Base-by-base conservation (phyloP, 2,329 filamentous ascomycete species). In the Waltergamsia citrina region DNA sequence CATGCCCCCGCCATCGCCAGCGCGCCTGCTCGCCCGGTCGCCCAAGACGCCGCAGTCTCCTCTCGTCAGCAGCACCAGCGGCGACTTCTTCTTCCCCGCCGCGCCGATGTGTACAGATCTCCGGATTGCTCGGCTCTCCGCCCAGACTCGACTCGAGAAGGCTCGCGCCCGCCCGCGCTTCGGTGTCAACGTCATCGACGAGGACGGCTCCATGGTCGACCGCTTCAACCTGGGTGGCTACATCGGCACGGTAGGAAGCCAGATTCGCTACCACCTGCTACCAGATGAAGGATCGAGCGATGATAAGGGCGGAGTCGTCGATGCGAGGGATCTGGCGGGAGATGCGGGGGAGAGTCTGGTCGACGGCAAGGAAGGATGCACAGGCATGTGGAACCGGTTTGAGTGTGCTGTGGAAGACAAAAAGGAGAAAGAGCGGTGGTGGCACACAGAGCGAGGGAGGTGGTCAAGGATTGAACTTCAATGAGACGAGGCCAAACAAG, bases 61-160 rank as follows among this genome's bases (percentile, higher is more conserved):
- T 29, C 29, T 12, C 29, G 8, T n/a, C 35, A 25, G 15, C 22
- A 20, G 22, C 32, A 24, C 28, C 16, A 29, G 29, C n/a, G n/a
- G n/a, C n/a, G n/a, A n/a, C 18, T 20, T 33, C 35, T 7, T 25
- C 31, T 17, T 32, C 35, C 17, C 29, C 21, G 12, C 15, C 14
- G 37, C 36, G 46, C 9, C 49, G n/a, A n/a, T 58, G 11, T 60
- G 58, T 35, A 69, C 60, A 38, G 61, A 71, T 42, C 63, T 74
- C 12, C 53, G 59, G 35, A 47, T 57, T 15, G 65, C 78, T 2
- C 73, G 81, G 0, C 59, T 77, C 6, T 70, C 74, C 12, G 82
- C 82, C 0, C 81, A 87, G 50, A 56, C 66, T 0, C 68, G 81
- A 1, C 67, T 85, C 16, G 71, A 82, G 24, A 63, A 67, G 15